These are phyloP conservation scores for Planoprotostelium fungivorum DNA, from an alignment of 78 protist species.

Conservation along the genomic window DNA sequence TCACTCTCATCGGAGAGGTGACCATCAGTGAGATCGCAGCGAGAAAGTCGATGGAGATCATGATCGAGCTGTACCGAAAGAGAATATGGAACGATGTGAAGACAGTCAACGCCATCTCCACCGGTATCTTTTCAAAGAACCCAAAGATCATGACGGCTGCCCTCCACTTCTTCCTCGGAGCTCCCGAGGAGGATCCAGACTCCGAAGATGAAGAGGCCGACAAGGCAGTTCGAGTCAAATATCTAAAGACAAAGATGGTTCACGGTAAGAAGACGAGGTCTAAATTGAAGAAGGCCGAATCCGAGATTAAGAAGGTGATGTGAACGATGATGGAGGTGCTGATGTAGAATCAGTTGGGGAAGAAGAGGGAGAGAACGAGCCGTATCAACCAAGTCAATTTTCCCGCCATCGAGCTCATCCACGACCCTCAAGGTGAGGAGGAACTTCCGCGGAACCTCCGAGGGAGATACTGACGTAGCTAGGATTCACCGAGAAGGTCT, in stretches of 20 bases:
- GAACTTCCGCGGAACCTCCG: background rate
- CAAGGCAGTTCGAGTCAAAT: conserved; percentile 16
- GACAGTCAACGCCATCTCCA: conserved; percentile 83
- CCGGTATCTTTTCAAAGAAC: conserved; percentile 65
- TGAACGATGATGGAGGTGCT: background rate
- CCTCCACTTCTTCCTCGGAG: conserved; percentile 71
- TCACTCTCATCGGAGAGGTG: conserved; percentile 62
- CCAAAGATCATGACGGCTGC: conserved; percentile 59
- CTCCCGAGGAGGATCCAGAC: conserved; percentile 49
- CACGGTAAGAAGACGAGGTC: conserved; percentile 38
- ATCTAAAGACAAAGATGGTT: conserved; percentile 1
- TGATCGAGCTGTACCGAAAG: conserved; percentile 79
- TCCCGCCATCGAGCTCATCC: conserved; percentile 73
- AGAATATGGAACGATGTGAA: conserved; percentile 74
- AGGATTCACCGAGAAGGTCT: conserved; percentile 66
- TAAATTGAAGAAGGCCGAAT: conserved; percentile 22
- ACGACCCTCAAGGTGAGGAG: conserved; percentile 82
- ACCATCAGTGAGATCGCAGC: conserved; percentile 43
- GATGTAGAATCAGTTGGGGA: background rate
- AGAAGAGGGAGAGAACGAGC: conserved; percentile 2
- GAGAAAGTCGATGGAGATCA: conserved; percentile 66
- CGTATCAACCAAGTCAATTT: conserved; percentile 13
- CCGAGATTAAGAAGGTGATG: conserved; percentile 23
- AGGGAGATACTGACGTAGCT: background rate
- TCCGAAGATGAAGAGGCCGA: conserved; percentile 15